These are phyloP conservation scores for Fusarium phyllophilum DNA, from an alignment of 2,329 filamentous ascomycete genomes.

Conservation along the genomic window DNA sequence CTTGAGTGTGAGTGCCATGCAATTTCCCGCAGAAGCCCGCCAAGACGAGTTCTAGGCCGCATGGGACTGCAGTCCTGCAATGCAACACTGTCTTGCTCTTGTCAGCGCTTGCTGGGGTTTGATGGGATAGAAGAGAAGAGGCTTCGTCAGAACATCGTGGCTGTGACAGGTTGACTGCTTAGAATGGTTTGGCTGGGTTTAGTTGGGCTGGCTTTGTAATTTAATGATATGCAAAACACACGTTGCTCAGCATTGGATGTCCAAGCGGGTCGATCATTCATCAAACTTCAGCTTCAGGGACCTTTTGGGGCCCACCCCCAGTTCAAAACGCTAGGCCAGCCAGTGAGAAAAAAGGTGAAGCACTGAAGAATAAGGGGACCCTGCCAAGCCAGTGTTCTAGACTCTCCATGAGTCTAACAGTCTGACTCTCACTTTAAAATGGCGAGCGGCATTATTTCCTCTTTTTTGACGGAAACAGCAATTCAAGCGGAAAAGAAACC, in stretches of 20 bases:
- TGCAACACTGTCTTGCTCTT: conserved; percentile 7
- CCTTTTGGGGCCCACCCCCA: conserved; percentile 15
- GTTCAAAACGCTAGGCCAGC: conserved; percentile 15
- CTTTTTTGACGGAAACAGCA: conserved; percentile 3
- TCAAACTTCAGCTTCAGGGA: neutral
- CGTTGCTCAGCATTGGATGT: neutral
- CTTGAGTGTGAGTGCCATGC: neutral
- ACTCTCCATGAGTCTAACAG: conserved; percentile 1
- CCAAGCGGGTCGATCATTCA: conserved; percentile 23
- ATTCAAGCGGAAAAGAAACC: neutral
- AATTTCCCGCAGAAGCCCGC: conserved; percentile 19
- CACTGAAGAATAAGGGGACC: conserved; percentile 13
- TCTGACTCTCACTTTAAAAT: neutral
- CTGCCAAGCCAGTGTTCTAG: conserved; percentile 35
- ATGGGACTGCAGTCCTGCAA: conserved; percentile 2
- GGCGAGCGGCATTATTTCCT: conserved; percentile 8
- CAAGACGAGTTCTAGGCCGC: conserved; percentile 1
- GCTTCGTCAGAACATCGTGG: neutral
- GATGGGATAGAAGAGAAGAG: neutral
- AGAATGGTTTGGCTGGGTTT: neutral
- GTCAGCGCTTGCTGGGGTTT: conserved; percentile 1
- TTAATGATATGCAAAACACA: conserved; percentile 16
- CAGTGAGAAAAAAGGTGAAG: neutral
- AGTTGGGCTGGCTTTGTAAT: neutral
- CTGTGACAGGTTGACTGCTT: neutral